phyloP scores from a whole-genome alignment of 2,329 filamentous ascomycete genomes.

The Clarireedia homoeocarpa region DNA sequence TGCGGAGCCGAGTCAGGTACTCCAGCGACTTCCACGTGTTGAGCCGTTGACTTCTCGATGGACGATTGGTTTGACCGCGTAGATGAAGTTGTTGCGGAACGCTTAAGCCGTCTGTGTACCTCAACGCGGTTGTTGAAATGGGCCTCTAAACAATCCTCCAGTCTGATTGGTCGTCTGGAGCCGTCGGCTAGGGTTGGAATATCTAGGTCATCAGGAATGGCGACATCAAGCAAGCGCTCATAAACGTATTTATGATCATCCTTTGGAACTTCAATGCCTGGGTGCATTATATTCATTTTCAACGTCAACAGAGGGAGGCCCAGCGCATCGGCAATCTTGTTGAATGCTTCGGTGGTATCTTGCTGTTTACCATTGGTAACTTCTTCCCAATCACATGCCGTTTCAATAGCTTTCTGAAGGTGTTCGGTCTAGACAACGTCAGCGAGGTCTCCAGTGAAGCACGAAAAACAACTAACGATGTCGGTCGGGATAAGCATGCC shows the following conservation, averaged over 20 bases:
- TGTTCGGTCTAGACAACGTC: slow-evolving; percentile 56
- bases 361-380: slow-evolving; percentile 74
- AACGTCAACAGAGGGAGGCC: slow-evolving; percentile 81
- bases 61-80: slow-evolving; percentile 9
- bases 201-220: slow-evolving; percentile 65
- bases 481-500: slow-evolving; percentile 81
- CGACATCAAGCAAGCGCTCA: slow-evolving; percentile 82
- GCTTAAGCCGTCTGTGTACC: slow-evolving; percentile 67
- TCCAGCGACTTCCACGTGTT: slow-evolving; percentile 23
- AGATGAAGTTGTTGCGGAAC: slow-evolving; percentile 45
- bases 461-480: slow-evolving; percentile 48
- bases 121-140: slow-evolving; percentile 89
- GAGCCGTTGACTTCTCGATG: slow-evolving; percentile 16
- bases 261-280: slow-evolving; percentile 70
- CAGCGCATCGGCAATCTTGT: slow-evolving; percentile 85
- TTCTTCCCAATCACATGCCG: slow-evolving; percentile 82
- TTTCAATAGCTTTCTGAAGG: slow-evolving; percentile 67
- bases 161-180: slow-evolving; percentile 59
- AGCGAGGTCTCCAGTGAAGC: slow-evolving; percentile 7
- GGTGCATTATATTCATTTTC: slow-evolving; percentile 92
- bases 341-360: slow-evolving; percentile 92
- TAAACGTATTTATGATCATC: slow-evolving; percentile 95
- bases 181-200: slow-evolving; percentile 21
- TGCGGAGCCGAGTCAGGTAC: slow-evolving; percentile 18
- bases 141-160: slow-evolving; percentile 86